These are phyloP conservation scores for Candida dubliniensis DNA, from an alignment of 1,139 yeast species.

Conservation along the genomic window DNA sequence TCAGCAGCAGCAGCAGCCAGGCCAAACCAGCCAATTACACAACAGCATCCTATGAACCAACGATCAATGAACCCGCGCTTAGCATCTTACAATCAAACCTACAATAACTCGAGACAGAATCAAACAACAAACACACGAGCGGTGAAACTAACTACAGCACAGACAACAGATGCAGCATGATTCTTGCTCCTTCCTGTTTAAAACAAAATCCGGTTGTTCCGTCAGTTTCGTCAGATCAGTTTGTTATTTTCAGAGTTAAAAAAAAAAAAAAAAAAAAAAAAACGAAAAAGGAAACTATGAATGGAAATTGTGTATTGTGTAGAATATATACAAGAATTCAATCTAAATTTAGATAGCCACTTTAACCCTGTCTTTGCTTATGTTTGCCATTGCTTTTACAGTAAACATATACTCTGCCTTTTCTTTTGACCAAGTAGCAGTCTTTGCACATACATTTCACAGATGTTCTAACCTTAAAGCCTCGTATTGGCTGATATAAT, in stretches of 20 bases:
- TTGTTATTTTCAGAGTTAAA: too few relatives aligned
- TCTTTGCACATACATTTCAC: slow-evolving; percentile 90
- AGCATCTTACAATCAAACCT: slow-evolving; percentile 23
- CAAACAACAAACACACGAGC: slow-evolving; percentile 41
- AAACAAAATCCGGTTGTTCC: too few relatives aligned
- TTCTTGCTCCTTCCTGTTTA: background rate
- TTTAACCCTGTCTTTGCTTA: slow-evolving; percentile 92
- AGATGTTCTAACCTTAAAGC: slow-evolving; percentile 59
- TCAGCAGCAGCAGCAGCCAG: too few relatives aligned
- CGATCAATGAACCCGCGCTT: slow-evolving; percentile 29
- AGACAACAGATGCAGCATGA: slow-evolving; percentile 12
- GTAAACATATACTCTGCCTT: slow-evolving; percentile 89
- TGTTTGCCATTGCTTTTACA: slow-evolving; percentile 93
- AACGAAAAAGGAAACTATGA: background rate
- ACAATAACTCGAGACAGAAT: slow-evolving; percentile 17
- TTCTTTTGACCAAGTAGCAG: slow-evolving; percentile 91
- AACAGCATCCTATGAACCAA: slow-evolving; percentile 19
- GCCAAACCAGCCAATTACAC: slow-evolving; percentile 4
- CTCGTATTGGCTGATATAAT: slow-evolving; percentile 20
- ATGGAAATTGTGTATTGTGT: background rate
- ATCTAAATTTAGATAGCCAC: background rate
- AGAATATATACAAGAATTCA: slow-evolving; percentile 10
- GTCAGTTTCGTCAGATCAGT: too few relatives aligned
- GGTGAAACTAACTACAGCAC: slow-evolving; percentile 33
- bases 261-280: background rate